phyloP scores from a whole-genome alignment of 495 filamentous ascomycete genomes.

The Annulohypoxylon nitens region DNA sequence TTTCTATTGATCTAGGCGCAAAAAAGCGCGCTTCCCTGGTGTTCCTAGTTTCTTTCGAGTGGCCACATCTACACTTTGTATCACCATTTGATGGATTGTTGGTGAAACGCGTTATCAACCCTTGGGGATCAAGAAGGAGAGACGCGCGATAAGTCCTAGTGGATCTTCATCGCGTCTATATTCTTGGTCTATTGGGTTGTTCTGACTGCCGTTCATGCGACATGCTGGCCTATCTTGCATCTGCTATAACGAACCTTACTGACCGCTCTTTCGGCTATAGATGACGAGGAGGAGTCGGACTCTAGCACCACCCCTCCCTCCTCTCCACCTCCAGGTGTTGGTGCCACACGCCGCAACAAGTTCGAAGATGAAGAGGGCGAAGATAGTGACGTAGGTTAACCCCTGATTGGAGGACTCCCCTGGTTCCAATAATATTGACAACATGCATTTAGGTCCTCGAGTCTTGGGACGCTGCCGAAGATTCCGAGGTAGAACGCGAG shows the following conservation, averaged over 20 bases:
- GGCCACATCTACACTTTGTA: conserved; percentile 29
- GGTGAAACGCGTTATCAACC: conserved; percentile 20
- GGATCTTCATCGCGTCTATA: conserved; percentile 28
- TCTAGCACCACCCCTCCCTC: conserved; percentile 71
- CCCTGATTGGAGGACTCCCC: neutral
- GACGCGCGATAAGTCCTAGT: conserved; percentile 14
- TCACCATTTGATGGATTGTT: conserved; percentile 19
- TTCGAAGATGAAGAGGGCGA: conserved; percentile 95
- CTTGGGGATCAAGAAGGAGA: conserved; percentile 17
- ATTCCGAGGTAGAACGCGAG: conserved; percentile 96
- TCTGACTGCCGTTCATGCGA: conserved; percentile 39
- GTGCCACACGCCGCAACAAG: conserved; percentile 67
- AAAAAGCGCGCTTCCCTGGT: conserved; percentile 30
- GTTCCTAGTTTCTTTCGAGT: conserved; percentile 15
- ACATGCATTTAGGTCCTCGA: conserved; percentile 78
- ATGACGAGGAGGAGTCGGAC: conserved; percentile 76
- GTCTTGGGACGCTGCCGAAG: conserved; percentile 96
- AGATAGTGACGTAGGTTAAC: conserved; percentile 78
- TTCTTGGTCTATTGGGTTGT: conserved; percentile 31
- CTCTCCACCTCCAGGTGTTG: conserved; percentile 64
- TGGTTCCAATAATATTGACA: conserved; percentile 18
- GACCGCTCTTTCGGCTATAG: conserved; percentile 54
- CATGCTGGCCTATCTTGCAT: conserved; percentile 27
- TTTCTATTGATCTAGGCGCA: neutral
- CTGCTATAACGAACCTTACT: conserved; percentile 43